Conservation (phyloP, 768 basidiomycete species). For the Hygrophoropsis aurantiaca region DNA sequence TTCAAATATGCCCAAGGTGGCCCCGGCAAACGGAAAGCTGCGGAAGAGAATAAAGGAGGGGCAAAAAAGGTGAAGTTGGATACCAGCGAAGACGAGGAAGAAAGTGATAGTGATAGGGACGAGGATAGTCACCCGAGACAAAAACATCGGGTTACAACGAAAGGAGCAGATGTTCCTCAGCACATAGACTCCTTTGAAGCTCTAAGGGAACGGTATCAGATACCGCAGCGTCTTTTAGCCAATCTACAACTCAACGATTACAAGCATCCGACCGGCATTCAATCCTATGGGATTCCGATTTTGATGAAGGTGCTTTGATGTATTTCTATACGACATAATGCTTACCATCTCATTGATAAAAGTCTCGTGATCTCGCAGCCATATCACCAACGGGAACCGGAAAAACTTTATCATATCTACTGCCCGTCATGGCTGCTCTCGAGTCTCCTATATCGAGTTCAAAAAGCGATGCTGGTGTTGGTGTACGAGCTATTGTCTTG, state of each 20-base stretch:
- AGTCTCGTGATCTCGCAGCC: slow-evolving; percentile 87
- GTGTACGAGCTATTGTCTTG: slow-evolving; percentile 77
- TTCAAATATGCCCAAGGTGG: slow-evolving; percentile 79
- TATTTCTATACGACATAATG: neutral
- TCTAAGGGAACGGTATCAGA: slow-evolving; percentile 54
- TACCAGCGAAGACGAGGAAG: slow-evolving; percentile 15
- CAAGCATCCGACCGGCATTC: slow-evolving; percentile 74
- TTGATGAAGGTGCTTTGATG: slow-evolving; percentile 58
- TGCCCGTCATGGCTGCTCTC: slow-evolving; percentile 73
- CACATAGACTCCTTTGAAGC: slow-evolving; percentile 58
- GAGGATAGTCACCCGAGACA: slow-evolving; percentile 26
- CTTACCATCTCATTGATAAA: slow-evolving; percentile 4
- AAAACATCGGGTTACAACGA: slow-evolving; percentile 69
- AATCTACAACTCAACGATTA: slow-evolving; percentile 67
- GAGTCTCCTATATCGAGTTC: slow-evolving; percentile 52
- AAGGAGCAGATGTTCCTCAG: slow-evolving; percentile 69
- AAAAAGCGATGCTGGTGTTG: slow-evolving; percentile 46
- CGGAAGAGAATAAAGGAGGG: slow-evolving; percentile 21
- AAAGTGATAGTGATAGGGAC: slow-evolving; percentile 18
- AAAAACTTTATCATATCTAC: slow-evolving; percentile 90
- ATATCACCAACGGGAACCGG: slow-evolving; percentile 98
- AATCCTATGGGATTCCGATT: slow-evolving; percentile 78
- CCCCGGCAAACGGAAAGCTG: slow-evolving; percentile 40
- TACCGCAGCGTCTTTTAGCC: slow-evolving; percentile 58
- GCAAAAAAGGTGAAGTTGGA: no score